phyloP scores from a whole-genome alignment of 805 yeast species.

The Yarrowia porcina region DNA sequence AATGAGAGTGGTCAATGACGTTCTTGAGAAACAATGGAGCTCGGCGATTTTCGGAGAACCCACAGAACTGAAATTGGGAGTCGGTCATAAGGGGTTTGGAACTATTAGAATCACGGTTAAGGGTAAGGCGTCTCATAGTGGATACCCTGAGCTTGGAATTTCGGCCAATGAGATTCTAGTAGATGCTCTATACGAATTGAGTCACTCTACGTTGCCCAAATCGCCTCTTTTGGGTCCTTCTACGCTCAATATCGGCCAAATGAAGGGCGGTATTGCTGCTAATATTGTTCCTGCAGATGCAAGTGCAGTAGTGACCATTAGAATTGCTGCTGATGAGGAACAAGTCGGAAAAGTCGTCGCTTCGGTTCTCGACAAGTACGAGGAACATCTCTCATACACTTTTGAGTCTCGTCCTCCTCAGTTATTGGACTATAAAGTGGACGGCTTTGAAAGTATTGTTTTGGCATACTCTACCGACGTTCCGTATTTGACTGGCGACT shows the following conservation, averaged over 20 bases:
- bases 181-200: slow-evolving; percentile 48
- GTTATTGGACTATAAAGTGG: slow-evolving; percentile 54
- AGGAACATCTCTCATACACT: slow-evolving; percentile 32
- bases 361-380: slow-evolving; percentile 37
- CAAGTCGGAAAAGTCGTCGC: slow-evolving; percentile 42
- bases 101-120: slow-evolving; percentile 43
- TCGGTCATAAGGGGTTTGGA: slow-evolving; percentile 65
- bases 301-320: slow-evolving; percentile 47
- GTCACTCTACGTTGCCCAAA: slow-evolving; percentile 47
- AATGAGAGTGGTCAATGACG: slow-evolving; percentile 7
- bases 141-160: slow-evolving; percentile 66
- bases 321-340: slow-evolving; percentile 52
- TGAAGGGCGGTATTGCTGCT: slow-evolving; percentile 60
- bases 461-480: slow-evolving; percentile 55
- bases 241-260: slow-evolving; percentile 58
- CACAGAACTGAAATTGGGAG: slow-evolving; percentile 63
- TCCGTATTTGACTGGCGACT: slow-evolving; percentile 43
- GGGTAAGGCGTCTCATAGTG: slow-evolving; percentile 65
- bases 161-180: slow-evolving; percentile 58
- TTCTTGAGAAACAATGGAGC: slow-evolving; percentile 47
- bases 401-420: slow-evolving; percentile 41
- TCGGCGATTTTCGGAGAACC: slow-evolving; percentile 72
- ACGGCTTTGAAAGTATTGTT: slow-evolving; percentile 57
- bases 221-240: slow-evolving; percentile 56
- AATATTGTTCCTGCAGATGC: slow-evolving; percentile 65